phyloP scores from a whole-genome alignment of 1,284 basidiomycete species.

The Marasmius sp. region DNA sequence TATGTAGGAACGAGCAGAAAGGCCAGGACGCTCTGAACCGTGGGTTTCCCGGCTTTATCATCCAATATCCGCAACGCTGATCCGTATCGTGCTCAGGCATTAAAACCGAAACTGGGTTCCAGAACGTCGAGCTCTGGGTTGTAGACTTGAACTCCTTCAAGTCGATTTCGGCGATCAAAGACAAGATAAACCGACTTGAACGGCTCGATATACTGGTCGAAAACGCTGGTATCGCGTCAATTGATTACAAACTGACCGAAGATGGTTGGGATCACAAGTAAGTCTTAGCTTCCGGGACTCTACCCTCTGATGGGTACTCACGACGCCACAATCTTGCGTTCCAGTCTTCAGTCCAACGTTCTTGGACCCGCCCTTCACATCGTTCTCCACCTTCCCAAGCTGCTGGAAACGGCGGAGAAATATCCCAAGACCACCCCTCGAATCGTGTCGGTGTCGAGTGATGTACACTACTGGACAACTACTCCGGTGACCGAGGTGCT shows the following conservation, averaged over 20 bases:
- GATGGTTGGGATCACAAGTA: constrained; percentile 42
- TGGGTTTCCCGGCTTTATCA: no score
- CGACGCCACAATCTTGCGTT: background rate
- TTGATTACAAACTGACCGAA: constrained; percentile 22
- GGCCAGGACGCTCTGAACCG: constrained; percentile 9
- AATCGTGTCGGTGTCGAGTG: constrained; percentile 38
- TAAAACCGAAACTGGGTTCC: constrained; percentile 29
- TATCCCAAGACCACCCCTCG: constrained; percentile 29
- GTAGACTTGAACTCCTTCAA: constrained; percentile 38
- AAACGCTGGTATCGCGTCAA: constrained; percentile 33
- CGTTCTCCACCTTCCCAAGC: constrained; percentile 40
- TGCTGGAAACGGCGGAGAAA: constrained; percentile 34
- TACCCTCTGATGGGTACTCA: background rate
- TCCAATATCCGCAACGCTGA: background rate
- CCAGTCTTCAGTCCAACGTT: constrained; percentile 44
- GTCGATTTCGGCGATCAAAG: constrained; percentile 36
- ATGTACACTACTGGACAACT: constrained; percentile 30
- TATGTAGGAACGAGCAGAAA: constrained; percentile 25
- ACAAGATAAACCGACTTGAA: constrained; percentile 33
- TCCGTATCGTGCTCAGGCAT: constrained; percentile 22
- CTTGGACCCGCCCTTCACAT: constrained; percentile 37
- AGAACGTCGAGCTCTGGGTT: constrained; percentile 32
- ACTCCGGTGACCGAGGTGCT: constrained; percentile 25
- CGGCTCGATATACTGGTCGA: constrained; percentile 40
- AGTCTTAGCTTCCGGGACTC: constrained; percentile 10